A percentile compares a stretch with the other conserved stretches of the same genome.
Conservation (phyloP, 2,329 filamentous ascomycete species). For the Tothia fuscella region DNA sequence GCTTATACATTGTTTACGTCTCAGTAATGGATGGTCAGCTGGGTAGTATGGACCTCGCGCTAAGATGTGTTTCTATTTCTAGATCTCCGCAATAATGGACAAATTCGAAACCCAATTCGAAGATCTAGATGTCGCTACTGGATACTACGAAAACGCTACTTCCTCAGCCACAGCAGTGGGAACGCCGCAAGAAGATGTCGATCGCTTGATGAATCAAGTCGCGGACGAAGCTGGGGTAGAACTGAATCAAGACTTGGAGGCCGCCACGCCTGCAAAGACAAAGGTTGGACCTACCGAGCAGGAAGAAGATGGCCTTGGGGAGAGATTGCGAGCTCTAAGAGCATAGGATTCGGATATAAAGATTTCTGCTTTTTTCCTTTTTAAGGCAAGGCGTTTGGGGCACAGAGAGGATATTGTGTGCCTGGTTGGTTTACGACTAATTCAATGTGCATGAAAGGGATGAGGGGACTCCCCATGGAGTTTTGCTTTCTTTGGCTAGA, state of each 20-base stretch:
- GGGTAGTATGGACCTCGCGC: too few species aligned
- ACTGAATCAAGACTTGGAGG: constrained; percentile 61
- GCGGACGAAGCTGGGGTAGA: constrained; percentile 83
- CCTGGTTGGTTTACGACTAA: too few species aligned
- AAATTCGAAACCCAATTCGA: constrained; percentile 48
- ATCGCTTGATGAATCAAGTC: constrained; percentile 71
- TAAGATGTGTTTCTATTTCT: too few species aligned
- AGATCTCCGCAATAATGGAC: constrained; percentile 56
- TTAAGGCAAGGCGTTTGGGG: too few species aligned
- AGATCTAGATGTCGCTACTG: constrained; percentile 38
- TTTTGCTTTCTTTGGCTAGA: too few species aligned
- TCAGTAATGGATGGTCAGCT: not conserved
- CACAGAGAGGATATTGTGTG: too few species aligned
- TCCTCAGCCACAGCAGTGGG: constrained; percentile 62
- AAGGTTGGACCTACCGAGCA: constrained; percentile 60
- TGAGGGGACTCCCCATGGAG: too few species aligned
- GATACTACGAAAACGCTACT: constrained; percentile 80
- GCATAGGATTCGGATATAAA: too few species aligned
- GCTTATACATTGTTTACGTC: constrained; percentile 8
- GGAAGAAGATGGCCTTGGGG: constrained; percentile 62
- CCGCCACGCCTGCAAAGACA: constrained; percentile 40
- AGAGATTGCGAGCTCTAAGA: constrained; percentile 43
- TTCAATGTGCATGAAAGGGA: too few species aligned
- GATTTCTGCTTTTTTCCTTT: too few species aligned
- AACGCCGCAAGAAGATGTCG: constrained; percentile 73